These are phyloP conservation scores for Schizopora paradoxa DNA, from an alignment of 1,284 basidiomycete genomes.

Conservation along the genomic window DNA sequence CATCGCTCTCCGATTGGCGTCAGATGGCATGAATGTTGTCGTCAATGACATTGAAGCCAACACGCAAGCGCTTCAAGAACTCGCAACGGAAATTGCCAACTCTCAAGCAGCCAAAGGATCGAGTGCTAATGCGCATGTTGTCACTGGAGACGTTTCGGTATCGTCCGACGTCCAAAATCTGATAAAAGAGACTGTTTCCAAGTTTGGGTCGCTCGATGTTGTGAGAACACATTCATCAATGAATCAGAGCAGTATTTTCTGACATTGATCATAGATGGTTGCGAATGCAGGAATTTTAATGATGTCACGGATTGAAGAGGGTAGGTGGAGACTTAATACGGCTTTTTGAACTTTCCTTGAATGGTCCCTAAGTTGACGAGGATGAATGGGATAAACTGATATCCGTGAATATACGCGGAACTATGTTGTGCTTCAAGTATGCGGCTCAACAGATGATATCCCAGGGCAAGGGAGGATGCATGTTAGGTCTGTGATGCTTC, in stretches of 20 bases:
- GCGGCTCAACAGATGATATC: slow-evolving; percentile 21
- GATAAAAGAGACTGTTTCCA: slow-evolving; percentile 18
- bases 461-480: slow-evolving; percentile 17
- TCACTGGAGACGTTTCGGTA: slow-evolving; percentile 20
- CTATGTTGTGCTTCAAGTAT: slow-evolving; percentile 21
- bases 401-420: slow-evolving; percentile 16
- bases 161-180: slow-evolving; percentile 18
- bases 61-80: slow-evolving; percentile 10
- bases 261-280: slow-evolving; percentile 15
- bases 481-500: slow-evolving; percentile 7
- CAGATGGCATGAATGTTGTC: slow-evolving; percentile 19
- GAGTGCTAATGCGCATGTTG: slow-evolving; percentile 3
- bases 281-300: slow-evolving; percentile 16
- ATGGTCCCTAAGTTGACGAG: slow-evolving; percentile 12
- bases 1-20: slow-evolving; percentile 16
- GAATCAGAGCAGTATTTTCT: slow-evolving; percentile 12
- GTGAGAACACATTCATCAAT: slow-evolving; percentile 7
- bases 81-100: slow-evolving; percentile 7
- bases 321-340: not conserved
- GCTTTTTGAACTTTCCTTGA: not conserved
- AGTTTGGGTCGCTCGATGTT: slow-evolving; percentile 21
- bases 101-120: slow-evolving; percentile 7
- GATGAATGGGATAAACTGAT: slow-evolving; percentile 16
- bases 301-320: not conserved
- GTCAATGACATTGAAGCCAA: slow-evolving; percentile 16